Base-by-base conservation (phyloP, 768 basidiomycete genomes). In the Suillus sp. region DNA sequence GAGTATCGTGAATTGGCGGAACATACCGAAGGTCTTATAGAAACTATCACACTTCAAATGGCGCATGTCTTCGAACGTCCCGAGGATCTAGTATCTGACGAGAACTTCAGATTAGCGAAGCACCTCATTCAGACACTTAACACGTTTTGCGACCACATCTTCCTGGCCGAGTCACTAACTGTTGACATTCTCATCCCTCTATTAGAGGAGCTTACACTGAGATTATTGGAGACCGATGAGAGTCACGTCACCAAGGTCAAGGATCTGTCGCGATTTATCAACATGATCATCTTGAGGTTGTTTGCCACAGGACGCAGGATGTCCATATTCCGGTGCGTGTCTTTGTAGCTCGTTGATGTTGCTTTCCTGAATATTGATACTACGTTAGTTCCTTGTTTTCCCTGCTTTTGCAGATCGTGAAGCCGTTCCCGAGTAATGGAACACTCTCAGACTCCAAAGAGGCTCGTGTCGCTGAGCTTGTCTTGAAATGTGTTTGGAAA, bases 401-500 rank as follows among this genome's bases (percentile, higher is more conserved):
- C 9, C 81, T 97, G 30, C 83, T 98, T 9, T 78, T 95, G 55
- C 88, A 91, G 70, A 91, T 95, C 51, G 85, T 91, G 60, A 90
- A 91, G 69, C 91, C 94, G 22, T 92, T 96, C 79, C 91, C 91
- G 2, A 81, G 78, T 62, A 92, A 84, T 62, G 90, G 86, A 34
- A 90, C 90, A 22, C 71, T 84, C 30, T 76, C 85, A 1, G 89
- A 95, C 47, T 90, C 93, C 2, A 89, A 91, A 66, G 92, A 93
- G 69, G 85, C 91, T 0, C 92, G 91, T 69, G 91, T 98, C 22
- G 93, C 95, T 2, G 96, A 98, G 74, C 84, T 99, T 25, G 93
- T 94, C 20, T 77, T 95, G 63, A 96, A 98, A 80, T 99, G 97
- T 76, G 87, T 99, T 32, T 99, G 97, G 97, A 99, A 99, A 78